Conservation (phyloP, 495 filamentous ascomycete genomes). For the Trichoderma virens region DNA sequence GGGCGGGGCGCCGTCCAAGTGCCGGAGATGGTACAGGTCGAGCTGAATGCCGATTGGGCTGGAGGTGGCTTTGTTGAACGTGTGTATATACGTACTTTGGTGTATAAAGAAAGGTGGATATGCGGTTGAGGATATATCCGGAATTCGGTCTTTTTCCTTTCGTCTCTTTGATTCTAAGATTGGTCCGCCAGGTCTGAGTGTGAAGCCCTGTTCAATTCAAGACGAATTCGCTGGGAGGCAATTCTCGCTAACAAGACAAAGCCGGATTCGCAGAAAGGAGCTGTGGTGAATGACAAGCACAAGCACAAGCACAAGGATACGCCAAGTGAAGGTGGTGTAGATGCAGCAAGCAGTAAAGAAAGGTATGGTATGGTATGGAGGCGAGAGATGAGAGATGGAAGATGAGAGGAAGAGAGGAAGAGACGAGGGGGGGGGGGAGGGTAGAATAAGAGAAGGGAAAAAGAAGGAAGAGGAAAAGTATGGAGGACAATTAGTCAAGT, state of each 20-base stretch:
- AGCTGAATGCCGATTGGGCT: not conserved
- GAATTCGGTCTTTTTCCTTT: not conserved
- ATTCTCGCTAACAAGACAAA: not conserved
- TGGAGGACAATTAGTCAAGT: constrained; percentile 7
- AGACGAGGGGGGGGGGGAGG: not conserved
- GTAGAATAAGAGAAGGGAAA: not conserved
- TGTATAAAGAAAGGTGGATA: not conserved
- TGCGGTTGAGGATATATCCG: not conserved
- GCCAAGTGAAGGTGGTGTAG: not conserved
- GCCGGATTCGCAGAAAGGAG: not conserved
- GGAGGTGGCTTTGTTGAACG: not conserved
- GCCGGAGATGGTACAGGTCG: not conserved
- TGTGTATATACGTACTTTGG: not conserved
- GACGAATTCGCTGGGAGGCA: not conserved
- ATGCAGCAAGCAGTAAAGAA: not conserved
- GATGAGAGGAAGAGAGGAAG: not conserved
- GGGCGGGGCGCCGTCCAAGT: not conserved
- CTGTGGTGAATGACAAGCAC: not conserved
- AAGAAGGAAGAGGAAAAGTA: not conserved
- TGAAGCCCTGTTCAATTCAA: not conserved
- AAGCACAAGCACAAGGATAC: not conserved
- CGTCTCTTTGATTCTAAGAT: not conserved
- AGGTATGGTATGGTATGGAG: not conserved
- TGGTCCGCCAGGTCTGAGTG: not conserved
- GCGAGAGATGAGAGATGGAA: not conserved